Conservation (phyloP, 2,329 filamentous ascomycete genomes). For the Lasiodiplodia theobromae region DNA sequence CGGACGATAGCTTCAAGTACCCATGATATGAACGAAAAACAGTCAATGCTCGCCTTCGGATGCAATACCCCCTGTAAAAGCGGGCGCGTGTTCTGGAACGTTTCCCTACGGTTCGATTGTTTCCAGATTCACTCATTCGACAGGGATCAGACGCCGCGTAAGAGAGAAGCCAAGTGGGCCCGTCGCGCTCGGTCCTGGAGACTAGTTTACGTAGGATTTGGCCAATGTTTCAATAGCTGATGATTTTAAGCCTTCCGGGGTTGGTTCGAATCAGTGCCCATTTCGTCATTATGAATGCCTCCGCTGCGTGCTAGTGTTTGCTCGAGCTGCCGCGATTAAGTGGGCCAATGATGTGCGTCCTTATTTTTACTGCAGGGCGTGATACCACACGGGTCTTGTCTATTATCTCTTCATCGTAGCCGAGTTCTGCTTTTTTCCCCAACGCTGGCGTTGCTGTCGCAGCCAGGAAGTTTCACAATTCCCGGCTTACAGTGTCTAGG, state of each 20-base stretch:
- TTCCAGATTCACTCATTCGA: not conserved
- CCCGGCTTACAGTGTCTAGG: conserved; percentile 53
- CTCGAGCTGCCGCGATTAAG: too few relatives aligned
- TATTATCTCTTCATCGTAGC: too few relatives aligned
- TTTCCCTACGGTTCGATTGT: not conserved
- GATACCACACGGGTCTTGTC: too few relatives aligned
- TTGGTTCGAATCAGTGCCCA: too few relatives aligned
- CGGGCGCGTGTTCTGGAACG: not conserved
- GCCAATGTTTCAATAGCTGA: not conserved
- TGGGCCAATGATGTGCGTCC: too few relatives aligned
- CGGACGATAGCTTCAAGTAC: too few relatives aligned
- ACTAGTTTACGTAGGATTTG: not conserved
- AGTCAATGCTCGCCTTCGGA: too few relatives aligned
- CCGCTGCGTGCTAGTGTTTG: too few relatives aligned
- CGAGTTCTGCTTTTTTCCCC: not conserved
- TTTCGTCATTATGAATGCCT: too few relatives aligned
- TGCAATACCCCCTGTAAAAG: too few relatives aligned
- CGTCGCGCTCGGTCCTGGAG: not conserved
- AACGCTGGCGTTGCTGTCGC: conserved; percentile 1
- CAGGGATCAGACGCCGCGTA: not conserved
- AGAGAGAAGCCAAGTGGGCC: not conserved
- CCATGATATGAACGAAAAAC: not conserved
- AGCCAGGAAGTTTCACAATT: not conserved
- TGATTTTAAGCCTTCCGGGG: not conserved
- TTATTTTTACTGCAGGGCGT: too few relatives aligned